Evolutionary conservation across 2,329 filamentous ascomycete genomes (phyloP), one percentile per base, ranked within the genome.

Genomic region (Talaromyces islandicus): DNA sequence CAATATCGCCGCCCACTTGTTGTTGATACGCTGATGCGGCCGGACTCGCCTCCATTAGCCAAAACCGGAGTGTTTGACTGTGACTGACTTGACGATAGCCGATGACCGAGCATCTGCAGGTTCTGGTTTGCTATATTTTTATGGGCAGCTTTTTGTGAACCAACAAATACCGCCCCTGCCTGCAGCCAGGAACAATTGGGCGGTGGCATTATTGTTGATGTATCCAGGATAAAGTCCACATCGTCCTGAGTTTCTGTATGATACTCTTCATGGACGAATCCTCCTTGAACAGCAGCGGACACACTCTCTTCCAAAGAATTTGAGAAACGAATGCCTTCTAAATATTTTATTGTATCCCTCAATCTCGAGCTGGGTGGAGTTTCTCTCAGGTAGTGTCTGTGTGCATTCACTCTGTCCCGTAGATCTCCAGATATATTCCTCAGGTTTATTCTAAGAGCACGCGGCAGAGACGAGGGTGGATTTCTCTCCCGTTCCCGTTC

Each of bases 171-270:
- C 57, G 83, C 80, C 21, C 86, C 86, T 6, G 84, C 80, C 56
- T 81, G 79, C 11, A 89, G 73, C 84, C 85, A 88, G 7, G 85
- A 88, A 54, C 80, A 85, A 57, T 78, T 73, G 2, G 83, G 69
- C 10, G 79, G 81, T 1, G 80, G 78, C 2, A 78, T 74, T 17
- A 87, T 76, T 30, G 73, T 77, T 21, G 72, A 70, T 17, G 82
- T 79, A 65, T 87, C 80, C 27, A 85, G 76, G 48, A 87, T 75
- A 60, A 88, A 85, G 66, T 88, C 85, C 56, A 82, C 70, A 57
- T 76, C 73, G 58, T 82, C 78, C 63, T 80, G 77, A 21, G 77
- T 73, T 29, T 54, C 57, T 17, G 51, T 41, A 59, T 81, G 81
- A 67, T 81, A 80, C 63, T 84, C 82, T 60, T 81, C 79, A 24